A percentile compares a stretch with the other conserved stretches of the same genome.
These are phyloP conservation scores for Lantana camara DNA, from an alignment of 257 asterid genomes.

Conservation along the genomic window DNA sequence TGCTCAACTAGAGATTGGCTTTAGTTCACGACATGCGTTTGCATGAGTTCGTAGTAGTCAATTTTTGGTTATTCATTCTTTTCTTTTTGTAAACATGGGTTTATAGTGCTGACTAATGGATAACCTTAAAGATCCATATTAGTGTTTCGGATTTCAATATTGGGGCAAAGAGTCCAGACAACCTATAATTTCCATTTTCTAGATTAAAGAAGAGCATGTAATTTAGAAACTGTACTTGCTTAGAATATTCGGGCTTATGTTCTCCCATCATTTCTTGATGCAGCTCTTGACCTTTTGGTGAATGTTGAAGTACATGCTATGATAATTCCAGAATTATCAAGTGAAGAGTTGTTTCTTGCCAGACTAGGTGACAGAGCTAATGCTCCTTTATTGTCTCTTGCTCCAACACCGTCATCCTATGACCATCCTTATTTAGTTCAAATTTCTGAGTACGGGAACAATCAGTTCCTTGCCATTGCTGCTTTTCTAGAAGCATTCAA, in stretches of 20 bases:
- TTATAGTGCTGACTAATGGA: background rate
- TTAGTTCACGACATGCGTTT: background rate
- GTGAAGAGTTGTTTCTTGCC: constrained; percentile 34
- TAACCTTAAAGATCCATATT: background rate
- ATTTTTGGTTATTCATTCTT: background rate
- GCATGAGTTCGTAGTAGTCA: background rate
- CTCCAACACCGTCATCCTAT: constrained; percentile 27
- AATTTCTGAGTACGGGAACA: constrained; percentile 35
- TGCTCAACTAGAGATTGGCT: background rate
- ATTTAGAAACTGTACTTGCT: background rate
- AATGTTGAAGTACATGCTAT: constrained; percentile 37
- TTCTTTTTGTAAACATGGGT: background rate
- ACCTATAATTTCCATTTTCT: background rate
- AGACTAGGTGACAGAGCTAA: constrained; percentile 29
- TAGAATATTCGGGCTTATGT: constrained; percentile 8
- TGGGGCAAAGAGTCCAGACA: background rate
- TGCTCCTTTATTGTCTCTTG: constrained; percentile 41
- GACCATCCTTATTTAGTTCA: constrained; percentile 41
- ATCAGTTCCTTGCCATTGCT: constrained; percentile 41
- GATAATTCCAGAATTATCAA: constrained; percentile 34
- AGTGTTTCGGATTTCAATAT: background rate
- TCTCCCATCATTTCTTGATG: too few relatives aligned
- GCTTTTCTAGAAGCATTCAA: constrained; percentile 28
- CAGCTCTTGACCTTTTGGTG: constrained; percentile 49
- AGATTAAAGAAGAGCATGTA: background rate